A percentile compares a stretch with the other conserved stretches of the same genome.
Conservation (phyloP, 768 basidiomycete species). For the Panaeolus papilionaceus region DNA sequence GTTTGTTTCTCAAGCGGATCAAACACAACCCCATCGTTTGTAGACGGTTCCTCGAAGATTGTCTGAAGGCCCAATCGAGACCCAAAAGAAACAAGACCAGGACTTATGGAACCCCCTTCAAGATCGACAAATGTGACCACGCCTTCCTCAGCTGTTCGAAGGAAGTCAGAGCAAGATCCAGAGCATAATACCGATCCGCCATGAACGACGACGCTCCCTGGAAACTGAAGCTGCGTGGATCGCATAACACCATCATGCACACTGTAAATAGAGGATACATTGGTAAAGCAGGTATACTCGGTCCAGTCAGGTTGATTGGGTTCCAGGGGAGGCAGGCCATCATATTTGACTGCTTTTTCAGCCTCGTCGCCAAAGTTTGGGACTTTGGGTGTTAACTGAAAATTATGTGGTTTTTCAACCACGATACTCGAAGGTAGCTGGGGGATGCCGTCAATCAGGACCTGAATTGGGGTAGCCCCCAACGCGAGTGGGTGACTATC, state of each 20-base stretch:
- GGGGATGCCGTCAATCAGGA: slow-evolving; percentile 88
- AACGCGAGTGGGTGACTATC: slow-evolving; percentile 85
- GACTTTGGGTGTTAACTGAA: slow-evolving; percentile 56
- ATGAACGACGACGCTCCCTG: slow-evolving; percentile 39
- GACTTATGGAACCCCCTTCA: slow-evolving; percentile 68
- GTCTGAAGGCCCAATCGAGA: slow-evolving; percentile 73
- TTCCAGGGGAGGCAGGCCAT: slow-evolving; percentile 78
- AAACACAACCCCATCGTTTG: slow-evolving; percentile 67
- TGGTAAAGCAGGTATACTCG: slow-evolving; percentile 64
- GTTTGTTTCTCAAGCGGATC: slow-evolving; percentile 56
- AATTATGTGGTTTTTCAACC: slow-evolving; percentile 54
- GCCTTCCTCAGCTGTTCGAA: slow-evolving; percentile 22
- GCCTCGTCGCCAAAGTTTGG: slow-evolving; percentile 80
- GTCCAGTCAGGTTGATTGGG: slow-evolving; percentile 41
- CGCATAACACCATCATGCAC: slow-evolving; percentile 36
- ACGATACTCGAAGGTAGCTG: slow-evolving; percentile 62
- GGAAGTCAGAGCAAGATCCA: slow-evolving; percentile 39
- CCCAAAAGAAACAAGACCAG: slow-evolving; percentile 77
- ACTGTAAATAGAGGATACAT: slow-evolving; percentile 59
- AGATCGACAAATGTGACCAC: slow-evolving; percentile 60
- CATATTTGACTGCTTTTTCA: slow-evolving; percentile 60
- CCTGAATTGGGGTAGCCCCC: slow-evolving; percentile 87
- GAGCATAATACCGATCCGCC: slow-evolving; percentile 60
- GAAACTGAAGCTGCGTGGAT: slow-evolving; percentile 31
- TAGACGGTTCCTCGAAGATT: slow-evolving; percentile 71